Percentiles rank a stretch among this genome's conserved stretches.
Conservation (phyloP, 352 stramenopile species). For the Phytopythium kandeliae region DNA sequence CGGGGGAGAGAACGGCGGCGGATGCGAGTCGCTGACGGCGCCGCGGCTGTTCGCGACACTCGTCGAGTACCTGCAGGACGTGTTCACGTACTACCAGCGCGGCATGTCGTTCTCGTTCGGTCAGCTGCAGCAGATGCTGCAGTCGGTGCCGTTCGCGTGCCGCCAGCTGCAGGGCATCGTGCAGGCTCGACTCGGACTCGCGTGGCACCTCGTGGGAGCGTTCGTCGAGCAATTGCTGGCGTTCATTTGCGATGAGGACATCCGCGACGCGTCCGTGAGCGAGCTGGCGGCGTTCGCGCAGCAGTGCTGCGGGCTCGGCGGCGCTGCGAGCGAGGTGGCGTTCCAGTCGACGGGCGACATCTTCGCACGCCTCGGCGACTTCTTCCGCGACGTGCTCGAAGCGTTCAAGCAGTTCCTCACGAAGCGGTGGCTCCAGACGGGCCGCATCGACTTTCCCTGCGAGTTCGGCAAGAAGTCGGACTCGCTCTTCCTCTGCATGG, state of each 20-base stretch:
- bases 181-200: slow-evolving; percentile 46
- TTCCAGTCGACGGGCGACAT: slow-evolving; percentile 35
- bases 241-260: slow-evolving; percentile 72
- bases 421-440: slow-evolving; percentile 41
- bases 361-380: slow-evolving; percentile 48
- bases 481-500: slow-evolving; percentile 76
- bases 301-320: slow-evolving; percentile 17
- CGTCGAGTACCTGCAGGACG: slow-evolving; percentile 54
- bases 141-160: slow-evolving; percentile 55
- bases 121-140: slow-evolving; percentile 49
- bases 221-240: slow-evolving; percentile 62
- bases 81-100: slow-evolving; percentile 53
- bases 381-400: slow-evolving; percentile 52
- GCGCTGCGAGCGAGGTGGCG: slow-evolving; percentile 10
- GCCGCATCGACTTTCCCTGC: slow-evolving; percentile 63
- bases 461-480: slow-evolving; percentile 80
- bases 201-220: slow-evolving; percentile 49
- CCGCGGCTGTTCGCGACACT: slow-evolving; percentile 37
- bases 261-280: slow-evolving; percentile 52
- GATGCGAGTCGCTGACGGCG: slow-evolving; percentile 37
- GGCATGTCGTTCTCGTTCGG: slow-evolving; percentile 42
- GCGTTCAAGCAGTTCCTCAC: slow-evolving; percentile 72
- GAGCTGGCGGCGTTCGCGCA: slow-evolving; percentile 60
- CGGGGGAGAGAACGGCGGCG: no score
- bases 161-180: slow-evolving; percentile 62